phyloP scores from a whole-genome alignment of 129 eudicot genomes.

The Mikania micrantha region DNA sequence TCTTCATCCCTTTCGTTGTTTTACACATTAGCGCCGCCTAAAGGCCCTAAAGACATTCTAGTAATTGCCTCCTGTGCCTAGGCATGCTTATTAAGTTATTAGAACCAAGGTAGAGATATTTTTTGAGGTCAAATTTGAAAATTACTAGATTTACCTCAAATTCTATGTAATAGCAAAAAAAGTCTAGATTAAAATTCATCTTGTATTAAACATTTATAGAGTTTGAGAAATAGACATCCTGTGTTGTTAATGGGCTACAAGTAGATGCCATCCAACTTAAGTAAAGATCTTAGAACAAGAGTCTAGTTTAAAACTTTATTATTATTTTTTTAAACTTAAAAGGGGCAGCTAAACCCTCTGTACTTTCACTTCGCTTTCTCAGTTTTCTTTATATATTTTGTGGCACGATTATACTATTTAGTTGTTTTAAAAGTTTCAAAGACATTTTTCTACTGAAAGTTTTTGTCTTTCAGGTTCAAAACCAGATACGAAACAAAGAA shows the following conservation, averaged over 20 bases:
- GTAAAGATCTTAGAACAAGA: not conserved
- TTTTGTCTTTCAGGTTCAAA: conserved; percentile 57
- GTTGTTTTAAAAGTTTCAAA: not conserved
- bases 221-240: not conserved
- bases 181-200: not conserved
- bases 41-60: too few species aligned
- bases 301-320: not conserved
- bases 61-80: too few species aligned
- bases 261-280: too few species aligned
- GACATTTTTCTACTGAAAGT: not conserved
- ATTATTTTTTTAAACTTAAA: not conserved
- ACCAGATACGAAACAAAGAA: conserved; percentile 83
- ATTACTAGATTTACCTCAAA: not conserved
- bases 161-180: not conserved
- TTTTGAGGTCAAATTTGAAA: not conserved
- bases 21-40: too few species aligned
- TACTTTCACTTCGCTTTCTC: not conserved
- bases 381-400: not conserved
- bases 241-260: not conserved
- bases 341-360: not conserved
- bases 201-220: not conserved
- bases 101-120: too few species aligned
- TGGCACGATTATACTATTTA: not conserved
- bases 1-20: too few species aligned
- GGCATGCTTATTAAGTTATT: too few species aligned